Percentiles rank a stretch among this genome's conserved stretches.
Evolutionary conservation across 1,284 basidiomycete genomes (phyloP).

Genomic region (Fomitiporia mediterranea): DNA sequence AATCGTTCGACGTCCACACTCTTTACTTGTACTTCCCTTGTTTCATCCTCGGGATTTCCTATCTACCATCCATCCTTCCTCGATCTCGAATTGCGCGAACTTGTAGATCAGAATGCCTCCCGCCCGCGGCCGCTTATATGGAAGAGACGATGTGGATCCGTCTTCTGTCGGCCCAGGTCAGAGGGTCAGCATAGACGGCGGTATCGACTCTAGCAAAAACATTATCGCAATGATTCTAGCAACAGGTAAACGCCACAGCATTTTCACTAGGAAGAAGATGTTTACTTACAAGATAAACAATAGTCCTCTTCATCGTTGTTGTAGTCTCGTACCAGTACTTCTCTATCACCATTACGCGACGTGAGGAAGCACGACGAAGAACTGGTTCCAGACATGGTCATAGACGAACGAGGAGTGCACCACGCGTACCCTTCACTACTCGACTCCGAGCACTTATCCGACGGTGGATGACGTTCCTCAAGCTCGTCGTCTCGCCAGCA

Average conservation of each 20-base stretch:
- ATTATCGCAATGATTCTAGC: conserved; percentile 20
- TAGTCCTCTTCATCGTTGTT: conserved; percentile 19
- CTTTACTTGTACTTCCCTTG: not conserved
- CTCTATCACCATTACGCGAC: conserved; percentile 2
- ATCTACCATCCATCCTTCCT: not conserved
- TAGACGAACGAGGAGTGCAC: not conserved
- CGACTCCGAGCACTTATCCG: not conserved
- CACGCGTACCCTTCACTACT: not conserved
- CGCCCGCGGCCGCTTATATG: not conserved
- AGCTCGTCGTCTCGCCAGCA: not conserved
- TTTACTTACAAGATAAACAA: not conserved
- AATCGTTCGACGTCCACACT: no score
- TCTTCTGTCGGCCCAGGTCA: not conserved
- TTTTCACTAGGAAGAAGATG: not conserved
- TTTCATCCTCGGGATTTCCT: not conserved
- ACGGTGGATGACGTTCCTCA: not conserved
- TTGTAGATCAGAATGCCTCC: conserved; percentile 15
- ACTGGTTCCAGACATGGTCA: not conserved
- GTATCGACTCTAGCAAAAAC: conserved; percentile 3
- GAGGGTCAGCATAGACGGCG: conserved; percentile 15
- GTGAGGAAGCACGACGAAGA: not conserved
- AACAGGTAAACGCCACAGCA: conserved; percentile 9
- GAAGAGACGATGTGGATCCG: conserved; percentile 4
- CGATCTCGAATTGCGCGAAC: no score
- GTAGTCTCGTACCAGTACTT: conserved; percentile 15